These are phyloP conservation scores for Gentiana dahurica DNA, from an alignment of 257 asterid species.

Conservation along the genomic window DNA sequence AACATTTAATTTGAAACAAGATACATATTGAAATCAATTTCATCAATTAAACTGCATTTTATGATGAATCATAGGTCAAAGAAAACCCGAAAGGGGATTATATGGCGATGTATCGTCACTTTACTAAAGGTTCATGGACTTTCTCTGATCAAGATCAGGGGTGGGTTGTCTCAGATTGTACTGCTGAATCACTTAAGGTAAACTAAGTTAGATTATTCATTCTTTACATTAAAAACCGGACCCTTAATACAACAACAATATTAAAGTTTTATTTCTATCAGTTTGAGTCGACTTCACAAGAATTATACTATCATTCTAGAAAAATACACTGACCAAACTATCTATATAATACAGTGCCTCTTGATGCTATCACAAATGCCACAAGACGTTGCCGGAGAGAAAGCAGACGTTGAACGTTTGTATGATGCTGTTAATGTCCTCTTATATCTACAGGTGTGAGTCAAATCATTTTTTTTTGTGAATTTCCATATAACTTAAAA, in stretches of 20 bases:
- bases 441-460: conserved; percentile 18
- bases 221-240: too few relatives aligned
- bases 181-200: conserved; percentile 65
- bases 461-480: background rate
- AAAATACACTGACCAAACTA: background rate
- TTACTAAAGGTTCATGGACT: conserved; percentile 71
- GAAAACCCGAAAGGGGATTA: conserved; percentile 51
- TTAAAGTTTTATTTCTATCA: too few relatives aligned
- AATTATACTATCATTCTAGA: too few relatives aligned
- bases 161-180: conserved; percentile 67
- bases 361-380: conserved; percentile 21
- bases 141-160: conserved; percentile 90
- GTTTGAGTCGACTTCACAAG: too few relatives aligned
- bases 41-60: too few relatives aligned
- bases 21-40: background rate
- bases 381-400: conserved; percentile 21
- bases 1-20: background rate
- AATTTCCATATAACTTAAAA: background rate
- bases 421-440: conserved; percentile 23
- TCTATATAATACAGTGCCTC: conserved; percentile 26
- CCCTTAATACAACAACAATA: too few relatives aligned
- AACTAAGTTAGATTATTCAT: background rate
- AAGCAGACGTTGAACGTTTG: conserved; percentile 18
- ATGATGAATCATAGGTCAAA: conserved; percentile 27
- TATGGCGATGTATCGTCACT: conserved; percentile 58